Evolutionary conservation across 495 filamentous ascomycete species (phyloP).

Genomic region (Geopyxis carbonaria): DNA sequence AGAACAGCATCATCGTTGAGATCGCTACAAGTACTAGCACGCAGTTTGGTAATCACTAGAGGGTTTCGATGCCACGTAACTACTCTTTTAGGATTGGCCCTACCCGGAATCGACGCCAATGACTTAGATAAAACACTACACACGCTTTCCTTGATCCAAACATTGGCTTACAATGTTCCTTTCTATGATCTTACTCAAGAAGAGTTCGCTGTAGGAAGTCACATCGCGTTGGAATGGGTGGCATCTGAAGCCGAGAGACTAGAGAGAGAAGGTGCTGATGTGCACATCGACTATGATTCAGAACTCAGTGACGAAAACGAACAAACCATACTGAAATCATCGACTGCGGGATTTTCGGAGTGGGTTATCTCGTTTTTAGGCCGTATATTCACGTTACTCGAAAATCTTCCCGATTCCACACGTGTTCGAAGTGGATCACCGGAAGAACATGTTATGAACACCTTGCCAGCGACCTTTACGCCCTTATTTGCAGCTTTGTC

Average conservation of each 20-base stretch:
- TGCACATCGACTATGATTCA: slow-evolving; percentile 68
- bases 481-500: slow-evolving; percentile 84
- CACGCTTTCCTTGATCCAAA: slow-evolving; percentile 85
- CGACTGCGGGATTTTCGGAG: slow-evolving; percentile 81
- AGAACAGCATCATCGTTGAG: slow-evolving; percentile 86
- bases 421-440: slow-evolving; percentile 75
- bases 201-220: slow-evolving; percentile 43
- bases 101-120: slow-evolving; percentile 95
- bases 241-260: slow-evolving; percentile 81
- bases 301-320: slow-evolving; percentile 76
- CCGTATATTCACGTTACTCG: slow-evolving; percentile 83
- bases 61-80: slow-evolving; percentile 93
- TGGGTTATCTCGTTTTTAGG: slow-evolving; percentile 81
- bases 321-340: slow-evolving; percentile 81
- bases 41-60: slow-evolving; percentile 75
- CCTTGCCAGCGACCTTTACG: slow-evolving; percentile 76
- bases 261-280: slow-evolving; percentile 67
- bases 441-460: slow-evolving; percentile 95
- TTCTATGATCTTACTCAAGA: slow-evolving; percentile 67
- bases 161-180: slow-evolving; percentile 85
- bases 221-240: slow-evolving; percentile 84
- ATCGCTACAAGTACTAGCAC: slow-evolving; percentile 72
- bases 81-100: slow-evolving; percentile 70
- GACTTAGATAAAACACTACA: slow-evolving; percentile 92
- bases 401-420: slow-evolving; percentile 84